Percentiles rank a stretch among this genome's conserved stretches.
Conservation (phyloP, 331 rosid species). For the Malus hybrid region DNA sequence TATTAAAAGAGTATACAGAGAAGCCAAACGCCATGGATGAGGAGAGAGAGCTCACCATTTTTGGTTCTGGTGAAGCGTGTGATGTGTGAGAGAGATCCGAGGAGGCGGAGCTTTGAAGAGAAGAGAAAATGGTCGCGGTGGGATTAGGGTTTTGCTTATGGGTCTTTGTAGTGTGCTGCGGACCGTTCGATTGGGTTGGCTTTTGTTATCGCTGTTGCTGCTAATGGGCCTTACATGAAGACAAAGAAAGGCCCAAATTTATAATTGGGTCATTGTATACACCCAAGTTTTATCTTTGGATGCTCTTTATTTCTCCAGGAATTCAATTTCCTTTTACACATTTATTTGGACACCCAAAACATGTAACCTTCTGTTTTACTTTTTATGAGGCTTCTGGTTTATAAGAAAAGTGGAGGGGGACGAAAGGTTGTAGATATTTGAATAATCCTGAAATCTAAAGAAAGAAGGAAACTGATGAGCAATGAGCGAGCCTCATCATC, state of each 20-base stretch:
- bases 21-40: neutral
- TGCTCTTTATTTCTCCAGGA: no score
- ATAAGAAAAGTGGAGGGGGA: no score
- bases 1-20: neutral
- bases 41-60: conserved; percentile 39
- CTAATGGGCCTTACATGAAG: neutral
- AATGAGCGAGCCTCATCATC: no score
- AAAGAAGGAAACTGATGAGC: no score
- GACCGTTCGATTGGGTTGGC: neutral
- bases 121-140: neutral
- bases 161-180: neutral
- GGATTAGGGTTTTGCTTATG: conserved; percentile 33
- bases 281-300: no score
- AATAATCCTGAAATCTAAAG: no score
- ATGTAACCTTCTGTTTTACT: no score
- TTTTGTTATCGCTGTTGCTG: neutral
- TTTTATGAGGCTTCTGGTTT: no score
- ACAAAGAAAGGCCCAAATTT: neutral
- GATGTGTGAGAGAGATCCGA: neutral
- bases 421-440: no score
- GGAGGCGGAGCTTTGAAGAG: neutral
- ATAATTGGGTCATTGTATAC: neutral
- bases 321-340: no score
- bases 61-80: conserved; percentile 13
- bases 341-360: no score